Conservation (phyloP, 1,139 yeast genomes). For the Suhomyces bribrorum region DNA sequence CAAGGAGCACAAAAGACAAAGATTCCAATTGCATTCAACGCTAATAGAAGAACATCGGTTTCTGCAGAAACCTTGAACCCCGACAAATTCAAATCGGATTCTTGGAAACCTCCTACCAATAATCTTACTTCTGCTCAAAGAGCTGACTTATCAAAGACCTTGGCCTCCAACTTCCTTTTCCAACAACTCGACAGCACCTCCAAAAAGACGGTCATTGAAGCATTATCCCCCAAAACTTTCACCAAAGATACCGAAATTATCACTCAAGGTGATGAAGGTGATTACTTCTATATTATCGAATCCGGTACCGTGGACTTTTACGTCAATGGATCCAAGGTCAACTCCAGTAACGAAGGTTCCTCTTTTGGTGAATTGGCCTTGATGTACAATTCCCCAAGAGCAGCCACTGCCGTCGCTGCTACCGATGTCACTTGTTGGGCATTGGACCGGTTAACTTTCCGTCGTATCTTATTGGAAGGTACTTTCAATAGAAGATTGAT, state of each 20-base stretch:
- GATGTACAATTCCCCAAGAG: slow-evolving; percentile 97
- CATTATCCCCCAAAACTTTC: slow-evolving; percentile 72
- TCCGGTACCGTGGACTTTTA: slow-evolving; percentile 79
- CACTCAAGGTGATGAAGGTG: slow-evolving; percentile 96
- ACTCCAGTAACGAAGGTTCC: slow-evolving; percentile 77
- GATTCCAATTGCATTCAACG: slow-evolving; percentile 65
- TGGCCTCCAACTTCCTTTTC: slow-evolving; percentile 81
- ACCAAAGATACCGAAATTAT: slow-evolving; percentile 67
- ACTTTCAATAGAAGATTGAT: slow-evolving; percentile 87
- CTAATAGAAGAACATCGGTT: slow-evolving; percentile 83
- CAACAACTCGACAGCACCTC: slow-evolving; percentile 74
- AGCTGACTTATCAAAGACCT: slow-evolving; percentile 65
- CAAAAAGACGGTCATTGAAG: slow-evolving; percentile 73
- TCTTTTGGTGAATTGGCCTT: slow-evolving; percentile 96
- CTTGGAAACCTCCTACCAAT: slow-evolving; percentile 75
- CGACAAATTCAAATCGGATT: slow-evolving; percentile 54
- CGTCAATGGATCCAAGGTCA: slow-evolving; percentile 73
- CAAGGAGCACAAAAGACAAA: slow-evolving; percentile 21
- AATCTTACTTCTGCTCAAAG: slow-evolving; percentile 66
- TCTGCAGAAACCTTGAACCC: slow-evolving; percentile 77
- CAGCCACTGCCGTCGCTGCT: slow-evolving; percentile 86
- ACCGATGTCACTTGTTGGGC: slow-evolving; percentile 78
- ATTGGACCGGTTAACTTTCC: slow-evolving; percentile 87
- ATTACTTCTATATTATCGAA: slow-evolving; percentile 88
- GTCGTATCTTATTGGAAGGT: slow-evolving; percentile 86